phyloP scores from a whole-genome alignment of 768 basidiomycete species.

The Clavulina sp. region DNA sequence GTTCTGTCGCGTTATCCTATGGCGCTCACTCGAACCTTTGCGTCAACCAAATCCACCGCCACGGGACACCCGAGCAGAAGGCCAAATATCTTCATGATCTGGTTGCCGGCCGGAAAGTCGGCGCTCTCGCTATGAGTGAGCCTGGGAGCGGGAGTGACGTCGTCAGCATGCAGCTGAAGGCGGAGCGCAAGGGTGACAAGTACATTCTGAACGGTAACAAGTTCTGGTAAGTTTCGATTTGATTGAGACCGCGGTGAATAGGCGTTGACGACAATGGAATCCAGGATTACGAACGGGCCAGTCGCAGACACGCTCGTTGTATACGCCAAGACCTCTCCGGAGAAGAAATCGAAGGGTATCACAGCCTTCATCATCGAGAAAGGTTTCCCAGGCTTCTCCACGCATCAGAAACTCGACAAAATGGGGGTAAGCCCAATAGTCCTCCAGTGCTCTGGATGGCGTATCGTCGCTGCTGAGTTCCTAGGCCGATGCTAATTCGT shows the following conservation, averaged over 20 bases:
- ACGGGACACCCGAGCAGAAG: slow-evolving; percentile 73
- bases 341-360: slow-evolving; percentile 70
- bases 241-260: background rate
- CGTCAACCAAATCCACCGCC: slow-evolving; percentile 65
- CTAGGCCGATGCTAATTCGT: no score
- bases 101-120: slow-evolving; percentile 58
- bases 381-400: slow-evolving; percentile 68
- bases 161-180: slow-evolving; percentile 78
- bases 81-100: slow-evolving; percentile 68
- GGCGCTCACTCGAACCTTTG: slow-evolving; percentile 88
- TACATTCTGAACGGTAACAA: slow-evolving; percentile 80
- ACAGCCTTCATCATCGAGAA: slow-evolving; percentile 85
- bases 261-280: slow-evolving; percentile 2
- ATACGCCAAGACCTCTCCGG: slow-evolving; percentile 75
- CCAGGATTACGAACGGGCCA: slow-evolving; percentile 90
- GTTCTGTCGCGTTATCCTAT: slow-evolving; percentile 81
- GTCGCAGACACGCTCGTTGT: slow-evolving; percentile 80
- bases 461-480: no score
- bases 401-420: slow-evolving; percentile 83
- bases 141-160: slow-evolving; percentile 85
- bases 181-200: slow-evolving; percentile 58
- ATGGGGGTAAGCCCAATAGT: slow-evolving; percentile 33
- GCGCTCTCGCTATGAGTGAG: slow-evolving; percentile 90
- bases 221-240: slow-evolving; percentile 49
- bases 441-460: no score